Evolutionary conservation across 1,284 basidiomycete species (phyloP), one percentile per base, ranked within the genome.

Genomic region (Coniferiporia sulphurascens): DNA sequence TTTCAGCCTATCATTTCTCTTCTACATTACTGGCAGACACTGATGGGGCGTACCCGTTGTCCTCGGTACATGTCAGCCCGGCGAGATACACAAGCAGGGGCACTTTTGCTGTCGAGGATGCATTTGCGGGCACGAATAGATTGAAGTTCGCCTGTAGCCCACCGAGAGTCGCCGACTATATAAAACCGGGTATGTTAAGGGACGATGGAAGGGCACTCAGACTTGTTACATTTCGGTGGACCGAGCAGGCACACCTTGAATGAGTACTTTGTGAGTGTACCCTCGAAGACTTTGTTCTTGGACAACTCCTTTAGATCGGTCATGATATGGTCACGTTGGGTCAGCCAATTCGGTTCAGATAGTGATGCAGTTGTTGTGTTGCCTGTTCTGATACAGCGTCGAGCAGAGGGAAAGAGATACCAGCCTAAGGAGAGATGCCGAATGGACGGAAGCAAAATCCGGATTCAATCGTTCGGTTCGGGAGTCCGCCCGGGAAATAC

Each of bases 11-110:
- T 44, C 10, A 32, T 35, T 32, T n/a, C 52, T 21, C 8, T 21
- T 46, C 12, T 13, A 27, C 13, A 5, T 17, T 50, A 48, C 17
- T 21, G 52, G 9, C 21, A 15, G 12, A 3, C 10, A 34, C 13
- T 46, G 12, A 13, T 41, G 12, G 10, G 32, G 66, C 80, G 60
- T 68, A 90, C 89, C 87, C 96, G 61, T 93, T 98, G 71, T 98
- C 96, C 72, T 98, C 97, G 13, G 87, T 98, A 74, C 97, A 99
- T 0, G 93, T 95, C 59, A 99, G 73, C 2, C 96, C 96, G 2
- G 95, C 87, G 50, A 99, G 87, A 73, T 94, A 99, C 66, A 92
- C 83, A 15, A 99, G 78, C 2, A 96, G 76, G 0, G 95, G 95
- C 0, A 89, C 90, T 63, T 89, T 86, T 21, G 63, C 71, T 68